Evolutionary conservation across 2,329 filamentous ascomycete genomes (phyloP), one percentile per base, ranked within the genome.

Genomic region (Fusarium domesticum): DNA sequence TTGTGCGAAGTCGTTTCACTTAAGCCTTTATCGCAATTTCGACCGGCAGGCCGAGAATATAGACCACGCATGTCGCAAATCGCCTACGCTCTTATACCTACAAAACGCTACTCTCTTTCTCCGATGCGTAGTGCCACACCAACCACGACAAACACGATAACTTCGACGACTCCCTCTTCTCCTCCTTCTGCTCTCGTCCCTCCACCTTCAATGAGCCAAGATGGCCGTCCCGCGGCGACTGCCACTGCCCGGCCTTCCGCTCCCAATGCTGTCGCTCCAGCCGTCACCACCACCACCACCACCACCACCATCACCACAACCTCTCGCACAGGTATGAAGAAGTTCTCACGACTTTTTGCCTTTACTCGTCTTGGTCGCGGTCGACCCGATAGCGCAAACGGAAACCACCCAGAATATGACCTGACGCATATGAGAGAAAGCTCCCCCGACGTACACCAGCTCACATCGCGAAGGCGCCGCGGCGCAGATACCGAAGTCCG

Each of bases 271-370:
- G 41, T 43, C 39, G 51, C 54, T 39, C 50, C 51, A 25, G 41
- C 36, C 30, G 37, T 45, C 14, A 28, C 23, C 14, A 28, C 23
- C 4, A 12, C 23, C 23, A 28, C 23, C 14, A 28, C 23, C 14
- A 28, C 23, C 4, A 12, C 23, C 23, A 28, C 23, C 23, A 28
- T 12, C 23, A 28, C 23, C 10, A 28, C 23, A 28, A 28, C 23
- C 14, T 28, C 23, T 12, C 23, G 23, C 7, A 5, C 23, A 28
- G 54, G 50, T 37, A 67, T 68, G 62, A 68, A 65, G 54, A 68
- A 67, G 51, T 60, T 69, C 40, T 65, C 65, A 37, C 63, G 62
- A 44, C 63, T 69, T 44, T 58, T 69, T 48, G 55, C 64, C 50
- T 60, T 59, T 35, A 59, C 61, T 40, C 60, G 63, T 19, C 59